phyloP scores from a whole-genome alignment of 2,329 filamentous ascomycete species.

The Aureobasidium zeae region DNA sequence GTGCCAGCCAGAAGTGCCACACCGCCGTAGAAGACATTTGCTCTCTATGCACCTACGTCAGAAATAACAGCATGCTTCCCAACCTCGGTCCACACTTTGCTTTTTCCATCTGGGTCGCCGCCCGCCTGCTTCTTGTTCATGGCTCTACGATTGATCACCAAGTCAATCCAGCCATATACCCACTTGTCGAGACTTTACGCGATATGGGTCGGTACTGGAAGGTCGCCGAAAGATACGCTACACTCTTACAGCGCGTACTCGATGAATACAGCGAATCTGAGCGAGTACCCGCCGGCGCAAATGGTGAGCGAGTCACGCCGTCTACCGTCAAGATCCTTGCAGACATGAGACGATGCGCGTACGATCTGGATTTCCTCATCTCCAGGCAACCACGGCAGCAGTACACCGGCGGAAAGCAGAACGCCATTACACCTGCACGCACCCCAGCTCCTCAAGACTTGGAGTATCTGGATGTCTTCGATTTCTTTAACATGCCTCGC shows the following conservation, averaged over 20 bases:
- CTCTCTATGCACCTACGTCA: constrained; percentile 67
- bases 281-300: constrained; percentile 43
- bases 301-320: constrained; percentile 66
- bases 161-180: constrained; percentile 66
- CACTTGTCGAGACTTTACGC: constrained; percentile 72
- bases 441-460: constrained; percentile 67
- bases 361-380: constrained; percentile 83
- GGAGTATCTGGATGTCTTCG: constrained; percentile 86
- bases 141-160: constrained; percentile 82
- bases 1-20: constrained; percentile 73
- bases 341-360: constrained; percentile 85
- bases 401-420: constrained; percentile 21
- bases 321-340: constrained; percentile 78
- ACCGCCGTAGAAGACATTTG: constrained; percentile 75
- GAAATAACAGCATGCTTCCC: constrained; percentile 61
- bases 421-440: constrained; percentile 27
- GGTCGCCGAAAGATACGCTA: constrained; percentile 72
- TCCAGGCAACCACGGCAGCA: constrained; percentile 61
- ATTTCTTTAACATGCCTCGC: constrained; percentile 86
- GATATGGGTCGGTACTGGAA: constrained; percentile 79
- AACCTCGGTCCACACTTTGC: constrained; percentile 85
- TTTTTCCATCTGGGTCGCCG: constrained; percentile 86
- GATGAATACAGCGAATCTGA: constrained; percentile 79
- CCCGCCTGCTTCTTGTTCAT: constrained; percentile 77
- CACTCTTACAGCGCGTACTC: constrained; percentile 69